These are phyloP conservation scores for Nitzschia palea DNA, from an alignment of 108 stramenopile genomes.

Conservation along the genomic window DNA sequence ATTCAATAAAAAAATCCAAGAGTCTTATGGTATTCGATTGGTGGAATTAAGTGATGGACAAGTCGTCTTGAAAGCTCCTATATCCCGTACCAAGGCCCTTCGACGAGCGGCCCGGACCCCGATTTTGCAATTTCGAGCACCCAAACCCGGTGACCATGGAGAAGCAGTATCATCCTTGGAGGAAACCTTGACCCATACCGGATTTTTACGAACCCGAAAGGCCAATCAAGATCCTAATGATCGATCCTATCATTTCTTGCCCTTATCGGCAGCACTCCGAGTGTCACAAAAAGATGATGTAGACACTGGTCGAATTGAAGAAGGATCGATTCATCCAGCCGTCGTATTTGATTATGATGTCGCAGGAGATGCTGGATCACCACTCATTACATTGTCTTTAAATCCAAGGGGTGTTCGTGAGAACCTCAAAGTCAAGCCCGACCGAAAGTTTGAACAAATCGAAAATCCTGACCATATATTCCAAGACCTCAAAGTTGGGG, in stretches of 20 bases:
- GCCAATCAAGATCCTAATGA: not conserved
- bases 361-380: conserved; percentile 65
- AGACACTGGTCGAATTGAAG: conserved; percentile 47
- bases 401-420: conserved; percentile 42
- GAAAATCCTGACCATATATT: conserved; percentile 24
- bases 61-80: conserved; percentile 48
- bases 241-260: conserved; percentile 35
- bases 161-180: conserved; percentile 1
- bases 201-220: conserved; percentile 32
- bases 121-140: conserved; percentile 64
- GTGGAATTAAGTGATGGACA: conserved; percentile 23
- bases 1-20: conserved; percentile 59
- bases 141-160: conserved; percentile 29
- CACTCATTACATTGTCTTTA: conserved; percentile 62
- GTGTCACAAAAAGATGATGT: conserved; percentile 59
- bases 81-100: conserved; percentile 54
- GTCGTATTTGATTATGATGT: conserved; percentile 68
- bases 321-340: conserved; percentile 63
- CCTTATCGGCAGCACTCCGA: conserved; percentile 72
- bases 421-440: conserved; percentile 26
- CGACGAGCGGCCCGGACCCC: conserved; percentile 47
- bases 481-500: conserved; percentile 55
- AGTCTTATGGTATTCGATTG: conserved; percentile 53
- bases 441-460: conserved; percentile 35
- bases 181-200: conserved; percentile 51